Conservation (phyloP, 352 stramenopile species). For the Chrysophaeum taylorii region DNA sequence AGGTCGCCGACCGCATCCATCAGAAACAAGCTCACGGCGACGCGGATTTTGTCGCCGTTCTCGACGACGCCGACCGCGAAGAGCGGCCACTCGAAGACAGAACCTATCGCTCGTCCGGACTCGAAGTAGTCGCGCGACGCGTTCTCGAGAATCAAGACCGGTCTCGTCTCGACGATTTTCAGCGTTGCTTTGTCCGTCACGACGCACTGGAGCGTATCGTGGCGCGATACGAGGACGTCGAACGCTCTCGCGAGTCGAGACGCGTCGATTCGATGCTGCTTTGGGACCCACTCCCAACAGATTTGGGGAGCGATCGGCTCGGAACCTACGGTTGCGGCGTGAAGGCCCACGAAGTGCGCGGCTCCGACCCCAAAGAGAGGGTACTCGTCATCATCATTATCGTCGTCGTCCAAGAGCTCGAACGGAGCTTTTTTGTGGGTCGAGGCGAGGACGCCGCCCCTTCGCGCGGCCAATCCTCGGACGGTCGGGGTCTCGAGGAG, state of each 20-base stretch:
- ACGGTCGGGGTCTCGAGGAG: constrained; percentile 15
- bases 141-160: neutral
- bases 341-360: constrained; percentile 21
- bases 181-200: constrained; percentile 1
- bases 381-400: neutral
- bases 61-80: constrained; percentile 15
- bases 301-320: constrained; percentile 11
- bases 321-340: neutral
- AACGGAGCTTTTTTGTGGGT: neutral
- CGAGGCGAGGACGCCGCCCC: neutral
- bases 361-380: constrained; percentile 21
- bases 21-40: constrained; percentile 18
- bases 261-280: constrained; percentile 5
- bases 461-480: neutral
- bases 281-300: constrained; percentile 19
- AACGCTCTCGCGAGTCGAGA: neutral
- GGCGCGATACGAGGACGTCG: constrained; percentile 12
- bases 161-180: neutral
- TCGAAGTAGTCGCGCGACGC: neutral
- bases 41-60: neutral
- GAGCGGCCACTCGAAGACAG: constrained; percentile 17
- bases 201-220: neutral
- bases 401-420: neutral
- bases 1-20: constrained; percentile 21
- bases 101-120: neutral